Evolutionary conservation across 345 rosid genomes (phyloP), one percentile per base, ranked within the genome.

Genomic region (Garcia nutans): DNA sequence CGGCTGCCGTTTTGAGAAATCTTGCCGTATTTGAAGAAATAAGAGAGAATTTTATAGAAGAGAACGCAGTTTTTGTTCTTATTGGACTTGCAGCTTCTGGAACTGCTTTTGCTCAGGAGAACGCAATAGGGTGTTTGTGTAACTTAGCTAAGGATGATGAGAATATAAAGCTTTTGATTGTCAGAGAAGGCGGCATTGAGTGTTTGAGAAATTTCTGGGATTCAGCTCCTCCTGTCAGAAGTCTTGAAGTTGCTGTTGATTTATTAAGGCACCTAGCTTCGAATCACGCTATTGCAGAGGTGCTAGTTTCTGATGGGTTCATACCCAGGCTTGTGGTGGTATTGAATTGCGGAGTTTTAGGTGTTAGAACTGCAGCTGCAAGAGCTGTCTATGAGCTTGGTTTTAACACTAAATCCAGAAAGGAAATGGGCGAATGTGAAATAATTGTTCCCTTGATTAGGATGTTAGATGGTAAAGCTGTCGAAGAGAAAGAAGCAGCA

Each of bases 381-480:
- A 81, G 68, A 54, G 95, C 96, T 54, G 86, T 88, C 73, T 77
- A 83, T 47, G 82, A 83, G 56, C 84, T 95, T 5, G 86, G 90
- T 17, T 82, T 81, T 60, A 87, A 82, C 83, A 74, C 92, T 6
- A 90, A 85, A 81, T 75, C 82, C 13, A 80, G 90, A 85, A 93
- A 84, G 76, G 97, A 91, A 74, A 80, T 93, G 66, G 96, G 98
- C 24, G 97, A 87, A 63, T 78, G 78, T 12, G 97, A 93, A 28
- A 85, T 89, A 75, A 83, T 86, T 19, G 78, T 63, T 61, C 84
- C 85, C 15, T 77, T 95, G 85, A 85, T 89, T 70, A 86, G 85
- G 72, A 89, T 91, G 98, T 70, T 95, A 73, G 98, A 95, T 76
- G 97, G 96, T 19, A 95, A 95, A 82, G 94, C 92, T 47, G 78